Percentiles rank a stretch among this genome's conserved stretches.
These are phyloP conservation scores for Trypanosoma congolense DNA, from an alignment of 208 protist species.

Conservation along the genomic window DNA sequence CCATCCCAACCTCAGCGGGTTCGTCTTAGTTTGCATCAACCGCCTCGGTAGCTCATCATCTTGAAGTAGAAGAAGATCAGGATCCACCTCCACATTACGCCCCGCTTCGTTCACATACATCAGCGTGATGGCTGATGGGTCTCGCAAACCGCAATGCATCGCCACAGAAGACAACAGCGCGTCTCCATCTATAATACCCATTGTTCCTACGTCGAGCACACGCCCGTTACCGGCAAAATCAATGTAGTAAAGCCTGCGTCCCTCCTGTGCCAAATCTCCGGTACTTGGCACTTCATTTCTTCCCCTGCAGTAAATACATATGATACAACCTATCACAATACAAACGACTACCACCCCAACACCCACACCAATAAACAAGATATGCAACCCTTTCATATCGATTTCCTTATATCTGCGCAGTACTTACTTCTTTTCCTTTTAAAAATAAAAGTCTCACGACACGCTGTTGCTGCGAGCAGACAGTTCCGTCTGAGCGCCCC, in stretches of 20 bases:
- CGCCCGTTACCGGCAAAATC: slow-evolving; percentile 32
- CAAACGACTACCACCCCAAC: no score
- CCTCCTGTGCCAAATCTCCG: slow-evolving; percentile 1
- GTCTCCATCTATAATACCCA: slow-evolving; percentile 18
- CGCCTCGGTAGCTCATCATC: slow-evolving; percentile 40
- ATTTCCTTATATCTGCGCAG: no score
- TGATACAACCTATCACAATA: no score
- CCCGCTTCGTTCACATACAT: slow-evolving; percentile 25
- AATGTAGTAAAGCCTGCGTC: slow-evolving; percentile 45
- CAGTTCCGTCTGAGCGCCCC: no score
- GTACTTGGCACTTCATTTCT: no score
- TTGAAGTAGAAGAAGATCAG: slow-evolving; percentile 39
- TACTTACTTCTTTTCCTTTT: no score
- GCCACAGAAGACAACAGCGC: slow-evolving; percentile 25
- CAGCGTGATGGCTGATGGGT: slow-evolving; percentile 26
- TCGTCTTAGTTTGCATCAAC: slow-evolving; percentile 43
- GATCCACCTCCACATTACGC: slow-evolving; percentile 40
- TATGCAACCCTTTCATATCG: no score
- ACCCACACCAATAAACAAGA: no score
- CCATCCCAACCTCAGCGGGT: slow-evolving; percentile 42
- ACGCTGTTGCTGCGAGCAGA: no score
- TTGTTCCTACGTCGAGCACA: slow-evolving; percentile 35
- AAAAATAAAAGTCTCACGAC: no score
- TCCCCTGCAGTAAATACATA: not conserved
- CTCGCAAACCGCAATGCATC: slow-evolving; percentile 15